Evolutionary conservation across 2,329 filamentous ascomycete genomes (phyloP).

Genomic region (Stachybotrys chartarum): DNA sequence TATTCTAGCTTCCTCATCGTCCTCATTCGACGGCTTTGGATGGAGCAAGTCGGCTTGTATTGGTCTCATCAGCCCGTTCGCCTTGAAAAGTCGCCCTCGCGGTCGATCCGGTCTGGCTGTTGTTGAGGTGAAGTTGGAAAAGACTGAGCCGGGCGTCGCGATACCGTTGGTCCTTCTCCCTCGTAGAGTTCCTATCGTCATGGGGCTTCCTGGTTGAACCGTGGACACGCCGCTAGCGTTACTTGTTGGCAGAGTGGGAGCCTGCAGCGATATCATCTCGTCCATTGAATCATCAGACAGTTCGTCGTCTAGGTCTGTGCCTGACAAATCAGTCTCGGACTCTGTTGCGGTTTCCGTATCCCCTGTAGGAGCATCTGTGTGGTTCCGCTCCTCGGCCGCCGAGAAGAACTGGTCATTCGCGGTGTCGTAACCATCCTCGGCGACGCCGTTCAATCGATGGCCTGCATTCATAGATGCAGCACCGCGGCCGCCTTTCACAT

Average conservation of each 20-base stretch:
- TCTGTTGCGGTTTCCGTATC: conserved; percentile 54
- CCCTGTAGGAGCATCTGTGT: conserved; percentile 50
- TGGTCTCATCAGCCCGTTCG: conserved; percentile 63
- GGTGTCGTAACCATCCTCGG: conserved; percentile 67
- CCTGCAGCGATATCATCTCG: conserved; percentile 84
- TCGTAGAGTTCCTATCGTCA: conserved; percentile 54
- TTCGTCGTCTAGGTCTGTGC: conserved; percentile 60
- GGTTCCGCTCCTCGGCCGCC: conserved; percentile 72
- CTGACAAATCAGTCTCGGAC: conserved; percentile 56
- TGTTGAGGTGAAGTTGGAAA: conserved; percentile 79
- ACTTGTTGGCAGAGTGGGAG: conserved; percentile 70
- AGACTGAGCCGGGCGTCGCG: conserved; percentile 78
- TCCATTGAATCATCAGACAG: conserved; percentile 88
- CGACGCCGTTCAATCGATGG: conserved; percentile 46
- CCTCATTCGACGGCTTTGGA: conserved; percentile 66
- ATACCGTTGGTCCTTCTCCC: conserved; percentile 62
- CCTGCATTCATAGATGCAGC: conserved; percentile 35
- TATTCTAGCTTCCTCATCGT: conserved; percentile 83
- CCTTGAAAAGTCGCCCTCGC: conserved; percentile 75
- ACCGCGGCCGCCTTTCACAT: conserved; percentile 43
- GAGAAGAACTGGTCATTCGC: conserved; percentile 91
- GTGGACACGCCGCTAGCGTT: conserved; percentile 74
- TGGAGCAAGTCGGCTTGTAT: conserved; percentile 77
- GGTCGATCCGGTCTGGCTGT: conserved; percentile 69
- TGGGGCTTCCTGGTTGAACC: conserved; percentile 72